Evolutionary conservation across 2,329 filamentous ascomycete genomes (phyloP), one percentile per base, ranked within the genome.

Genomic region (Neoscytalidium dimidiatum): DNA sequence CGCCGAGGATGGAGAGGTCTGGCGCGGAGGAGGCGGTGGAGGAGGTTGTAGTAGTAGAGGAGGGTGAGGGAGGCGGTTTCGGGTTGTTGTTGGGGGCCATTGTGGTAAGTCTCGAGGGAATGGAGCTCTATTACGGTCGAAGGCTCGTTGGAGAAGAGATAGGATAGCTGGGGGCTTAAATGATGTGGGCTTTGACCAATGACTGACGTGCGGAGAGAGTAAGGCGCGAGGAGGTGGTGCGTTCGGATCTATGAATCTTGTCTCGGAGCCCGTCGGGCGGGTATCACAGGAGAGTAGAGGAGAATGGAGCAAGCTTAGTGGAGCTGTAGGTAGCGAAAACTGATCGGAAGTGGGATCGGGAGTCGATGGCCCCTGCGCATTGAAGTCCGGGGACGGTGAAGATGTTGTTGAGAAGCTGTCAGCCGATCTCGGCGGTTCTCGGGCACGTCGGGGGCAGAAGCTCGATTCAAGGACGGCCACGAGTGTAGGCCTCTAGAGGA

Each of bases 1-100:
- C 77, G 67, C 78, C 79, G 61, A 81, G 74, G 66, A 83, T 81
- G 70, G 78, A 79, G 48, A 83, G 73, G 70, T 83, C 81, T 28
- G 81, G 79, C 2, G 79, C 76, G 49, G 76, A 72, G 44, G 72
- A 64, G 58, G 46, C 2, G 66, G 48, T 17, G 64, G 56, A 28
- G 41, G 49, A 28, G 26, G 8, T 29, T 19, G n/a, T 46, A n/a
- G 17, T 46, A 4, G 79, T 75, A 53, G 76, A 71, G 46, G 72
- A 64, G 44, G 66, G 35, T 13, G 61, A 29, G 9, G 38, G 41
- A 13, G 26, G 4, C 19, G 19, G 35, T 23, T 11, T 11, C 8
- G n/a, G 33, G 31, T 19, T 19, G 46, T 17, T 29, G 19, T 29
- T 13, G 68, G 31, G 14, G 3, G 53, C 35, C 53, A 58, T 58